Evolutionary conservation across 345 rosid genomes (phyloP), one percentile per base, ranked within the genome.

Genomic region (Anacardium occidentale): DNA sequence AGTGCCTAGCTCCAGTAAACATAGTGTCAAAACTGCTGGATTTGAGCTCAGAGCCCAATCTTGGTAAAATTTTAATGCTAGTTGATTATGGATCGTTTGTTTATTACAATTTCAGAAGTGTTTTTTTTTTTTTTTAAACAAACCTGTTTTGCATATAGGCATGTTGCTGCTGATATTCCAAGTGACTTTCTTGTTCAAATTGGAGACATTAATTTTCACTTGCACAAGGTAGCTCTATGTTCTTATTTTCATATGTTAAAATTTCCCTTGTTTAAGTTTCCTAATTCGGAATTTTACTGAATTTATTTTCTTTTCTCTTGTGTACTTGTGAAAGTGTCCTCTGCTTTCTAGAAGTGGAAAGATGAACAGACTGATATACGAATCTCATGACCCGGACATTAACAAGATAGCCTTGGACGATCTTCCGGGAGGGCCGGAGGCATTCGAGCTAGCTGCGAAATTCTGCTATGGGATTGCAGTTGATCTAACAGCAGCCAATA

Each of bases 391-490:
- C 54, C 82, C 84, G 0, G 88, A 88, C 40, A 77, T 85, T 24
- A 88, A 76, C 68, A 91, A 83, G 78, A 68, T 91, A 7, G 76
- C 69, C 56, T 74, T 92, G 64, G 93, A 88, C 55, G 99, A 95
- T 74, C 84, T 91, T 58, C 98, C 99, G 0, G 98, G 97, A 72
- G 99, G 99, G 62, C 78, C 90, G 1, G 97, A 92, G 64, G 89
- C 96, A 0, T 92, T 95, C 60, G 98, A 91, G 82, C 85, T 92
- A 32, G 99, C 97, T 0, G 93, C 98, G 0, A 95, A 92, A 74
- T 95, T 95, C 87, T 95, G 99, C 74, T 95, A 95, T 62, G 97
- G 99, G 25, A 86, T 92, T 68, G 90, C 94, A 9, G 93, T 95
- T 65, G 98, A 95, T 78, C 92, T 95, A 66, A 95, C 91, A 17